Evolutionary conservation across 78 protist species (phyloP), one percentile per base, ranked within the genome.

Genomic region (Isochrysis galbana): DNA sequence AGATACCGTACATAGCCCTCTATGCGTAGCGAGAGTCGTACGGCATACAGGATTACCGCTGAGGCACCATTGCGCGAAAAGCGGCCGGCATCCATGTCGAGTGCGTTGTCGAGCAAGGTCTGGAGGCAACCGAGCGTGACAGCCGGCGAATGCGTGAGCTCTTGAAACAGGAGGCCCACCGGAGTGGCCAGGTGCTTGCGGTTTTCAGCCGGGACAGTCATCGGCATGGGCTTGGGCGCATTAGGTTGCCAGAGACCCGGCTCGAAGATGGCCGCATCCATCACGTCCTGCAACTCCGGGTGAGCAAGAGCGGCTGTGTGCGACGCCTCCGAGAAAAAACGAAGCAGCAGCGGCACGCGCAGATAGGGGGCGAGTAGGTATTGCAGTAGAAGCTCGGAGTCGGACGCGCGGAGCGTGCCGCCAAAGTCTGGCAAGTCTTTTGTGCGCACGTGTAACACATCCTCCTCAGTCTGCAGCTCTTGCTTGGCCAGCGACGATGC

Each of bases 181-280:
- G 72, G 54, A 39, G 95, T 93, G 19, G 87, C 90, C 45, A 93
- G 90, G 91, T 89, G 92, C 83, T 23, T 39, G 36, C 87, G 70
- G 19, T 32, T 2, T 14, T 14, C 23, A 26, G 55, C 38, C 46
- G 94, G 94, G 54, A 93, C 32, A 29, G 26, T 7, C 21, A 2
- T 7, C 38, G 90, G 93, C 25, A 23, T 22, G 87, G 21, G 2
- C 46, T 38, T 36, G 29, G 4, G 38, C 67, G 10, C 23, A 22
- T 25, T 47, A 44, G 48, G 61, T 21, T 42, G 90, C 92, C 91
- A 90, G 39, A 5, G 23, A 22, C 95, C 92, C 2, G 95, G 95
- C 91, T 93, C 95, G 95, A 89, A 93, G 72, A 93, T 22, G 67
- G 91, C 92, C 41, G 89, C 80, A 74, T 88, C 92, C 55, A 93